Percentiles rank a stretch among this genome's conserved stretches.
These are phyloP conservation scores for Cladochytrium tenue DNA, from an alignment of 371 early-diverging fungal genomes.

Conservation along the genomic window DNA sequence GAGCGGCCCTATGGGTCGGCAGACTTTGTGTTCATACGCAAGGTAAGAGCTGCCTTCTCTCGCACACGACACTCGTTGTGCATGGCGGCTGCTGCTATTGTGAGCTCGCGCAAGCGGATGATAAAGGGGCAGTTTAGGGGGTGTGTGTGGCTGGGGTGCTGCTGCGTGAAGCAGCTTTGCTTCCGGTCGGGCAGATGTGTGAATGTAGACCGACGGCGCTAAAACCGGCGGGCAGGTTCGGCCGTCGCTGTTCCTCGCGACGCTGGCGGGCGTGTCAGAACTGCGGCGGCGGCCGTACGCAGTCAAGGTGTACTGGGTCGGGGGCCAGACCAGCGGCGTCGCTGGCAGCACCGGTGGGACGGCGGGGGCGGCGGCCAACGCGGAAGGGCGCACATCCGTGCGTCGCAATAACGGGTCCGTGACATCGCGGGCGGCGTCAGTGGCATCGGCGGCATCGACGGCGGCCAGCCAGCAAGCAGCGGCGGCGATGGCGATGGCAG, in stretches of 20 bases:
- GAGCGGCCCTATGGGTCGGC: neutral
- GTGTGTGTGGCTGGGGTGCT: neutral
- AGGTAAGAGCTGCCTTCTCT: constrained; percentile 1
- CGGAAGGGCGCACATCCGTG: too few relatives aligned
- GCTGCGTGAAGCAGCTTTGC: neutral
- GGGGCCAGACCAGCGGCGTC: neutral
- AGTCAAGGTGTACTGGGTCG: constrained; percentile 5
- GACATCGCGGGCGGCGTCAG: too few relatives aligned
- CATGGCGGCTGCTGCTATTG: too few relatives aligned
- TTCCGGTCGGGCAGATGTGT: neutral
- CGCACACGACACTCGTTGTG: too few relatives aligned
- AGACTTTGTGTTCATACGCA: constrained; percentile 23
- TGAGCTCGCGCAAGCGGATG: too few relatives aligned
- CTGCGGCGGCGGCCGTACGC: constrained; percentile 19
- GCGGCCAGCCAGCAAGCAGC: too few relatives aligned
- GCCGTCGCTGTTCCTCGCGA: constrained; percentile 15
- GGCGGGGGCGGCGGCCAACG: too few relatives aligned
- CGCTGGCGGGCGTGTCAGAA: constrained; percentile 16
- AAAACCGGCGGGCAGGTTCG: too few relatives aligned
- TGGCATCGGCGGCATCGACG: too few relatives aligned
- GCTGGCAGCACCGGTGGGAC: too few relatives aligned
- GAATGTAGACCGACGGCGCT: neutral
- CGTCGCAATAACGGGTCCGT: too few relatives aligned
- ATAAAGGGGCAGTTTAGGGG: neutral
- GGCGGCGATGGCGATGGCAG: too few relatives aligned